Evolutionary conservation across 257 asterid species (phyloP).

Genomic region (Solanum pimpinellifolium): DNA sequence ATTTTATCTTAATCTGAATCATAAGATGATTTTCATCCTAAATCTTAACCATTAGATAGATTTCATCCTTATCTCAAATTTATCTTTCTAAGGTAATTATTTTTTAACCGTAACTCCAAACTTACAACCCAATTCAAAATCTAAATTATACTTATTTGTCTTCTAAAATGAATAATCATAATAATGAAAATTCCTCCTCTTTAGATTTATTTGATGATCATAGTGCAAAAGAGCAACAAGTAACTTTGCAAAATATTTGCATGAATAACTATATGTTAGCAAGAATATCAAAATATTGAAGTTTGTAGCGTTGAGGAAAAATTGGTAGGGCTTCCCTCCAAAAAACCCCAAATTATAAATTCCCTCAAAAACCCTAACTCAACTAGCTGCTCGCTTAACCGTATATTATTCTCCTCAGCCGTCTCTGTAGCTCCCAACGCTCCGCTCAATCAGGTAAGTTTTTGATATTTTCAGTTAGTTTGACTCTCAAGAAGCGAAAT

Average conservation of each 20-base stretch:
- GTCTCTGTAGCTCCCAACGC: not conserved
- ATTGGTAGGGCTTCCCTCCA: not conserved
- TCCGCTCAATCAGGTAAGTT: not conserved
- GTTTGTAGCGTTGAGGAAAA: not conserved
- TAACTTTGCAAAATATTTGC: not conserved
- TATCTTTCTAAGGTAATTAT: rapidly evolving
- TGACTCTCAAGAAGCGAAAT: not conserved
- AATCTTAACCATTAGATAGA: too few species aligned
- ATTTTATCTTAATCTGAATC: too few species aligned
- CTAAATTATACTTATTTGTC: too few species aligned
- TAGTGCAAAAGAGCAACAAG: not conserved
- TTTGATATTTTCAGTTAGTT: not conserved
- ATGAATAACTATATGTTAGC: not conserved
- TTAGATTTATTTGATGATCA: not conserved
- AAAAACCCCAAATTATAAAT: not conserved
- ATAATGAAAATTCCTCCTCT: not conserved
- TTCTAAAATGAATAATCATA: not conserved
- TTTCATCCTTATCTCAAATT: not conserved
- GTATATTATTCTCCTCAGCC: not conserved
- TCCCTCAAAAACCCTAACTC: not conserved
- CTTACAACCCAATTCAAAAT: not conserved
- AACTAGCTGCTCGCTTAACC: not conserved
- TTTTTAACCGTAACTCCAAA: not conserved
- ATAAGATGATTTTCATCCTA: not conserved
- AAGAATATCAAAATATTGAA: not conserved